Percentiles rank a stretch among this genome's conserved stretches.
These are phyloP conservation scores for Hyphochytrium catenoides DNA, from an alignment of 352 stramenopile species.

Conservation along the genomic window DNA sequence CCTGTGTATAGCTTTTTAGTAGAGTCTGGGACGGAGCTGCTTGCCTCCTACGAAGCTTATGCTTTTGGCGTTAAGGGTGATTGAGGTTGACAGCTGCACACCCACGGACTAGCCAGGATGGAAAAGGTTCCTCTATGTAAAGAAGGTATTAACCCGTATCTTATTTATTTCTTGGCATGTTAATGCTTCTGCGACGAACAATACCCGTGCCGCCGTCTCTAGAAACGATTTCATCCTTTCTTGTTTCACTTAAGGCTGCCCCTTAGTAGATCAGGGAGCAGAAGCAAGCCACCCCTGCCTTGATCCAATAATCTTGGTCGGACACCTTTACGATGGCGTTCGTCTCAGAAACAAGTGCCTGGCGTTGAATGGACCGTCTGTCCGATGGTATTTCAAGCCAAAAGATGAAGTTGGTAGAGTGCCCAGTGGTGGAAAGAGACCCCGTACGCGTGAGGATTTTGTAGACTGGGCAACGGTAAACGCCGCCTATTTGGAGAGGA, in stretches of 20 bases:
- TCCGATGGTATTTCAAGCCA: conserved; percentile 77
- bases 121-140: too few species aligned
- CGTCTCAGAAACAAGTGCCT: conserved; percentile 73
- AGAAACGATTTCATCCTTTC: too few species aligned
- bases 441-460: conserved; percentile 65
- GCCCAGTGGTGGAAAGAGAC: conserved; percentile 80
- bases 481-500: too few species aligned
- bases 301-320: conserved; percentile 37
- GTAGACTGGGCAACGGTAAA: conserved; percentile 69
- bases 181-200: too few species aligned
- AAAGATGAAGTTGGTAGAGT: conserved; percentile 92
- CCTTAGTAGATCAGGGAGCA: conserved; percentile 40
- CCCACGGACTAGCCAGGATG: too few species aligned
- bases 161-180: too few species aligned
- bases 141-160: too few species aligned
- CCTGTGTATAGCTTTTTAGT: conserved; percentile 41
- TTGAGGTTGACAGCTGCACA: too few species aligned
- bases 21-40: conserved; percentile 37
- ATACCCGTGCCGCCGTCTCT: too few species aligned
- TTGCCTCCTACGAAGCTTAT: conserved; percentile 53
- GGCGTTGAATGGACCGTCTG: conserved; percentile 40
- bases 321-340: conserved; percentile 39
- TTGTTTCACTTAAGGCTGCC: conserved; percentile 4
- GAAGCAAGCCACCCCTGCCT: conserved; percentile 56
- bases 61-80: too few species aligned